Percentiles rank a stretch among this genome's conserved stretches.
These are phyloP conservation scores for Alternaria infectoria DNA, from an alignment of 2,329 filamentous ascomycete species.

Conservation along the genomic window DNA sequence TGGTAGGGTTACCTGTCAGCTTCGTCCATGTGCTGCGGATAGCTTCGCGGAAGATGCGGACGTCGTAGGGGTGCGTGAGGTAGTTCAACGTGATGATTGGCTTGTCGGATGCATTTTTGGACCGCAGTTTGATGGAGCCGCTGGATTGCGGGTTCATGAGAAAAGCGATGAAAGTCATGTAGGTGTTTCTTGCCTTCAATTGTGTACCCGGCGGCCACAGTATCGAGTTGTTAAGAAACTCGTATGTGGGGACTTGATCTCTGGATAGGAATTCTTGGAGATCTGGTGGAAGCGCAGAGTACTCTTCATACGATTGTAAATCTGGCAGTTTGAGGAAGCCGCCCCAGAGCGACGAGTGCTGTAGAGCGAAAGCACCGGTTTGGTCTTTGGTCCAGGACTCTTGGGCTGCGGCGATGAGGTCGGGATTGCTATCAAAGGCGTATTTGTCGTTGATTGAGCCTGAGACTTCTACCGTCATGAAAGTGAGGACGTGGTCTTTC, in stretches of 20 bases:
- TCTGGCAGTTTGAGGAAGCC: slow-evolving; percentile 58
- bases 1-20: slow-evolving; percentile 56
- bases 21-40: slow-evolving; percentile 50
- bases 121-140: slow-evolving; percentile 61
- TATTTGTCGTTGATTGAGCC: slow-evolving; percentile 47
- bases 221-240: slow-evolving; percentile 52
- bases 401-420: slow-evolving; percentile 51
- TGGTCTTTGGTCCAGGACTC: slow-evolving; percentile 52
- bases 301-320: slow-evolving; percentile 49
- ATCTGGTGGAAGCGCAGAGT: slow-evolving; percentile 53
- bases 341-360: slow-evolving; percentile 59
- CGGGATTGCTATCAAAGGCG: slow-evolving; percentile 44
- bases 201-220: slow-evolving; percentile 35
- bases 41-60: slow-evolving; percentile 37
- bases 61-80: slow-evolving; percentile 62
- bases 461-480: slow-evolving; percentile 55
- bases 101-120: slow-evolving; percentile 58
- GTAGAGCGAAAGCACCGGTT: slow-evolving; percentile 40
- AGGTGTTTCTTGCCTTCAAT: slow-evolving; percentile 44
- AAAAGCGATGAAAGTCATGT: slow-evolving; percentile 46
- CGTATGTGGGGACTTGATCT: slow-evolving; percentile 63
- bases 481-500: slow-evolving; percentile 54
- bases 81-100: slow-evolving; percentile 62
- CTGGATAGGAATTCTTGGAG: slow-evolving; percentile 55
- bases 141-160: slow-evolving; percentile 59